A percentile compares a stretch with the other conserved stretches of the same genome.
Conservation (phyloP, 208 protist species). For the Willaertia magna region DNA sequence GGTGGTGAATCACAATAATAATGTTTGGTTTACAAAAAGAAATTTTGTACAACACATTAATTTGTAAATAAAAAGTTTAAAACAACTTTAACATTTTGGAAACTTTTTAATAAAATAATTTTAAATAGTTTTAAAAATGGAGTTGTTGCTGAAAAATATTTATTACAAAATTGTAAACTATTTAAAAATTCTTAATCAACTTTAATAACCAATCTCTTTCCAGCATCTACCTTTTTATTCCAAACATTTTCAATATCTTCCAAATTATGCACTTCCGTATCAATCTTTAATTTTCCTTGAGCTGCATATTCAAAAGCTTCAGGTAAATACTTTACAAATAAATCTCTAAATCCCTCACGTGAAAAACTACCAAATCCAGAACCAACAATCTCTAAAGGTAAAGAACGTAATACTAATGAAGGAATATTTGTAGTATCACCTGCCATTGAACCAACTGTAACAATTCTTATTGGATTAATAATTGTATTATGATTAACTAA, state of each 20-base stretch:
- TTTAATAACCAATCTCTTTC: neutral
- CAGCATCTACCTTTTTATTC: neutral
- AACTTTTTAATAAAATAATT: no score
- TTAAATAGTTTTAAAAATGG: no score
- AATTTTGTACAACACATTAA: no score
- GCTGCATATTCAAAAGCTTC: neutral
- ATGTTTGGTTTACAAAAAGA: no score
- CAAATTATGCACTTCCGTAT: neutral
- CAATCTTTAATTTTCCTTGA: neutral
- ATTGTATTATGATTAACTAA: neutral
- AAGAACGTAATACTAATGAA: neutral
- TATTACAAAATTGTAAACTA: no score
- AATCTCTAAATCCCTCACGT: neutral
- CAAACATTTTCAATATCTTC: neutral
- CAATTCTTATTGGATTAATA: neutral
- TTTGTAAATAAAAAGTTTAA: no score
- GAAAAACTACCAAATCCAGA: neutral
- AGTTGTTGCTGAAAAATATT: no score
- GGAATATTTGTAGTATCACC: neutral
- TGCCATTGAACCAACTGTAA: neutral
- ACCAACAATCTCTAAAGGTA: neutral
- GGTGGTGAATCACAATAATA: no score
- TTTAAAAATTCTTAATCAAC: neutral
- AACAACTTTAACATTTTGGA: no score
- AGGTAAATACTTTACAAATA: neutral